Base-by-base conservation (phyloP, 495 filamentous ascomycete species). In the Durotheca rogersii region DNA sequence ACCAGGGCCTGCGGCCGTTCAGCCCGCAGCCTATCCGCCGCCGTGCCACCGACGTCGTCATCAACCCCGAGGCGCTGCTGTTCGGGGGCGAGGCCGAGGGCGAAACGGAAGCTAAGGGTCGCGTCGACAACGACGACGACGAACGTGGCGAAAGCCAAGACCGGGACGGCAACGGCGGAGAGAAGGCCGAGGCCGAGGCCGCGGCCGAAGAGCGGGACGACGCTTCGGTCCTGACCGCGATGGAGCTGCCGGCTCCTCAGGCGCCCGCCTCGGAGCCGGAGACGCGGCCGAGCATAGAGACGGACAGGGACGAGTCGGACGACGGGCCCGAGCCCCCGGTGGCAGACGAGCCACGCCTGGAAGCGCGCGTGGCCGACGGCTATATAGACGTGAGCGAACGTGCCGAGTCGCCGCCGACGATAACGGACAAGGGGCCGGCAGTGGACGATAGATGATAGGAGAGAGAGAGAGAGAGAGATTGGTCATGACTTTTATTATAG, bases 1-100 rank as follows among this genome's bases (percentile, higher is more conserved):
- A 71, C 14, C 60, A 75, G 16, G 71, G 72, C 1, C 65, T 72
- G n/a, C 58, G 79, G 29, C 79, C 78, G 2, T 82, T 82, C 46
- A 75, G 70, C 4, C 79, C 79, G 7, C 75, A 78, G 47, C 78
- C 77, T 14, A 67, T 67, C 35, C 65, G 69, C 23, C 39, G 69
- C 20, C 64, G 63, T 6, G 29, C 56, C 11, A 62, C 59, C 6
- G 65, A 68, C 20, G 61, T 70, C 7, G 44, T 65, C 27, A 57
- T 74, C 46, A 73, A 73, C 38, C 72, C 64, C 34, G 73, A 73
- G 31, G 61, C 62, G 6, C 38, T 74, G 38, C 42, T 76, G 40
- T 30, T 35, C 51, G 50, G 58, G 38, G 47, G 48, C 6, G 41
- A 41, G 4, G 40, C 31, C 37, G 25, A 21, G 19, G 41, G 63